phyloP scores from a whole-genome alignment of 2,329 filamentous ascomycete species.

The Hypoxylon sp. region DNA sequence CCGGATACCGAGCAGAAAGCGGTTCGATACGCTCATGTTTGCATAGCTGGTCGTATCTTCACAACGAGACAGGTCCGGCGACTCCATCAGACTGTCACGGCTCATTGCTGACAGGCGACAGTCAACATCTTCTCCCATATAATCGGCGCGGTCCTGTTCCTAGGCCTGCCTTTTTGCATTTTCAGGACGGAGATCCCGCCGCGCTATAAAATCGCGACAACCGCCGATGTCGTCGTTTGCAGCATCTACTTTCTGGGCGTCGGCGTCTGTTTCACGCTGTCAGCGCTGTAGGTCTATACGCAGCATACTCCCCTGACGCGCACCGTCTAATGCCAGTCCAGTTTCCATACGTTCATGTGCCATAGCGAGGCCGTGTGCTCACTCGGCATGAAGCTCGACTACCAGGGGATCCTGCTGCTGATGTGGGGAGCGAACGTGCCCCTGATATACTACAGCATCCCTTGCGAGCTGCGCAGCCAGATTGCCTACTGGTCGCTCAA shows the following conservation, averaged over 20 bases:
- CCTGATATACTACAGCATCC: constrained; percentile 64
- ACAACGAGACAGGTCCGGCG: constrained; percentile 49
- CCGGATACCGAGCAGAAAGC: constrained; percentile 31
- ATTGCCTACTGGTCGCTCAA: constrained; percentile 49
- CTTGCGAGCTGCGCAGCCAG: constrained; percentile 47
- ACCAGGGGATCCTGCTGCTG: constrained; percentile 66
- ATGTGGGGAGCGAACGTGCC: constrained; percentile 70
- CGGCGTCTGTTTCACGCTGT: constrained; percentile 55
- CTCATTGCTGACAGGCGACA: constrained; percentile 29
- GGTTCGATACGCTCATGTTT: constrained; percentile 37
- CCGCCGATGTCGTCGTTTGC: constrained; percentile 52
- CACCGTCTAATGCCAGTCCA: constrained; percentile 35
- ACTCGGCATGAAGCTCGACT: constrained; percentile 66
- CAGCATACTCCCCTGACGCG: not conserved
- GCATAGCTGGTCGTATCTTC: constrained; percentile 44
- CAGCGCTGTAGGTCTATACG: constrained; percentile 48
- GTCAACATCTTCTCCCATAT: constrained; percentile 59
- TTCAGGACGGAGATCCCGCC: constrained; percentile 49
- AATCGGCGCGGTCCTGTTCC: constrained; percentile 52
- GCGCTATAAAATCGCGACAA: constrained; percentile 47
- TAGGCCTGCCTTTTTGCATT: constrained; percentile 47
- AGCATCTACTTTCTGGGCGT: constrained; percentile 54
- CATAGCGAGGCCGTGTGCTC: constrained; percentile 59
- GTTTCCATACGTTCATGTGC: constrained; percentile 65
- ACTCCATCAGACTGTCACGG: not conserved